Evolutionary conservation across 2,329 filamentous ascomycete genomes (phyloP).

Genomic region (Fusarium abutilonis): DNA sequence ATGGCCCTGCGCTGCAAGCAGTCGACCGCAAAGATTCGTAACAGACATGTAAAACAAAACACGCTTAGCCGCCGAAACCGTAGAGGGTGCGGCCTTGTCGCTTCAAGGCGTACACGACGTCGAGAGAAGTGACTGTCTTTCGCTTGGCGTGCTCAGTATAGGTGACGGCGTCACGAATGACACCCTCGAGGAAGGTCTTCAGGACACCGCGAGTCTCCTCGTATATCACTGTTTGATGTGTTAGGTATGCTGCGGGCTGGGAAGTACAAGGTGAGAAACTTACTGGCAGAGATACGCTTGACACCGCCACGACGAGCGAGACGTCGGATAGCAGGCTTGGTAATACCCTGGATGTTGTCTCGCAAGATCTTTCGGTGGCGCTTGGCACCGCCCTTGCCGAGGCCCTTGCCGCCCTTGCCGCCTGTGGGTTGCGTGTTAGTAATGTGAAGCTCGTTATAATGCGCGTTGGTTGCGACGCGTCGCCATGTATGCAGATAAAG

Average conservation of each 20-base stretch:
- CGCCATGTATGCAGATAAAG: not conserved
- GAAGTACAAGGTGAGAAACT: conserved; percentile 45
- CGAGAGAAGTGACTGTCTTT: conserved; percentile 80
- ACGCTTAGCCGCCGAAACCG: conserved; percentile 84
- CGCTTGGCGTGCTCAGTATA: conserved; percentile 85
- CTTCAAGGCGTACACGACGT: conserved; percentile 75
- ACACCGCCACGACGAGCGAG: conserved; percentile 99
- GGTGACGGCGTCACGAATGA: conserved; percentile 80
- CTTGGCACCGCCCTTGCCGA: conserved; percentile 98
- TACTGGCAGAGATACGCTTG: conserved; percentile 99
- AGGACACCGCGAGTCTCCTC: conserved; percentile 81
- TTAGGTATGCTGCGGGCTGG: conserved; percentile 75
- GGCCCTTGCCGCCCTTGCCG: conserved; percentile 96
- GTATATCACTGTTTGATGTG: conserved; percentile 69
- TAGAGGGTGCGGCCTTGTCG: conserved; percentile 81
- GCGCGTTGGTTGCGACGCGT: conserved; percentile 57
- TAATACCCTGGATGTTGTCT: conserved; percentile 99
- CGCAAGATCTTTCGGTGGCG: conserved; percentile 99
- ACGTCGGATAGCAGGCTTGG: conserved; percentile 98
- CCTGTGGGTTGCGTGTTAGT: conserved; percentile 68
- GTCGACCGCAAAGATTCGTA: conserved; percentile 49
- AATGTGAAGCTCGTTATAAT: conserved; percentile 71
- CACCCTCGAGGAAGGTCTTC: conserved; percentile 80
- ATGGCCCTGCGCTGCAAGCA: conserved; percentile 35
- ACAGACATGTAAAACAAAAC: conserved; percentile 47